Conservation (phyloP, 2,329 filamentous ascomycete species). For the Sporothrix mexicana region DNA sequence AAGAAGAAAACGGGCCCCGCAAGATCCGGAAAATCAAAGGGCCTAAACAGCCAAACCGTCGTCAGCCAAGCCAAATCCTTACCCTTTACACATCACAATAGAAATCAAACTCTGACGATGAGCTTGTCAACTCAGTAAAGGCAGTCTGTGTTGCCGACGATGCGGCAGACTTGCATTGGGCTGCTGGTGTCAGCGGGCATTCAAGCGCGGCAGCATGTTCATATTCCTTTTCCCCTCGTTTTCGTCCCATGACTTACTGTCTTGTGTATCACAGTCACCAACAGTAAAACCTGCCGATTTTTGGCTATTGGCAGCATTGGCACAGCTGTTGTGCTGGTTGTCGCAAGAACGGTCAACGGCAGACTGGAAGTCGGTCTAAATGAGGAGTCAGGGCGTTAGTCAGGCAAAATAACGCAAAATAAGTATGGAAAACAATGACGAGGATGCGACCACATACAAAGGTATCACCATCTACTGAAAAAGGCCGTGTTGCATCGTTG, state of each 20-base stretch:
- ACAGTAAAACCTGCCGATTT: slow-evolving; percentile 46
- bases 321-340: slow-evolving; percentile 57
- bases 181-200: slow-evolving; percentile 41
- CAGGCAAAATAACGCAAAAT: no score
- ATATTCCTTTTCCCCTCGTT: not conserved
- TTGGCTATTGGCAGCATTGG: slow-evolving; percentile 50
- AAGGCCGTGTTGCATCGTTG: slow-evolving; percentile 49
- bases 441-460: slow-evolving; percentile 46
- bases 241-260: slow-evolving; percentile 46
- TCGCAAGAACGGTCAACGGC: slow-evolving; percentile 55
- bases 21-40: no score
- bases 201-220: no score
- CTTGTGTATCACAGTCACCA: slow-evolving; percentile 54
- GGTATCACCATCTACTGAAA: slow-evolving; percentile 52
- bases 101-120: slow-evolving; percentile 53
- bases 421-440: not conserved
- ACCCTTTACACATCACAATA: slow-evolving; percentile 50
- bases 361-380: slow-evolving; percentile 50
- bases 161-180: slow-evolving; percentile 48
- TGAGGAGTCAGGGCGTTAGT: not conserved
- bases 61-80: not conserved
- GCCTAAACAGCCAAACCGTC: not conserved
- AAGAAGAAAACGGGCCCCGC: no score
- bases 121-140: slow-evolving; percentile 46
- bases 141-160: slow-evolving; percentile 44